Evolutionary conservation across 2,329 filamentous ascomycete species (phyloP), one percentile per base, ranked within the genome.

Genomic region (Anthostomella pinea): DNA sequence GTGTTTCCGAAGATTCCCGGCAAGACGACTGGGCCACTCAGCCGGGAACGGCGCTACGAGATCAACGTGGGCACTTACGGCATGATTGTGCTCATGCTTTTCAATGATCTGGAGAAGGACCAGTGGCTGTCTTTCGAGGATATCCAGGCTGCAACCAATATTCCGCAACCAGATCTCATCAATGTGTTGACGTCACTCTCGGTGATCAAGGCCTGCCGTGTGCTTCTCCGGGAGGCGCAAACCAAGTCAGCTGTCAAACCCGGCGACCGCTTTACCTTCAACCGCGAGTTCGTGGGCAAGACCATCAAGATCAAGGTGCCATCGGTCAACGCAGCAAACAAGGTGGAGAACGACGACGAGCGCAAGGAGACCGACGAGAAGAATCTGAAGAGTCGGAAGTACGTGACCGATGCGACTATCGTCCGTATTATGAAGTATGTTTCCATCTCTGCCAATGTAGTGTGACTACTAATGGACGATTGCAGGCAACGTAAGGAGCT

Each of bases 31-130:
- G 71, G 75, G 0, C 62, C 68, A 0, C 59, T 83, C 15, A 72
- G 75, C 39, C 79, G 75, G 39, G 82, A 85, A 46, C 75, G 85
- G 21, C 81, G 83, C 22, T 91, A 97, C 56, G 93, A 98, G 53
- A 70, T 98, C 37, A 95, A 89, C 43, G 89, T 95, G 14, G 85
- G 89, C 2, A 97, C 93, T 0, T 93, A 93, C 59, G 88, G 83
- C 52, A 95, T 97, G 87, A 69, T 96, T 14, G 81, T 97, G 16
- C 65, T 98, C 14, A 63, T 95, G 28, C 77, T 96, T 0, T 98
- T 97, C 73, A 97, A 97, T 54, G 81, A 91, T 23, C 55, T 94
- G 0, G 59, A 58, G 3, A 69, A 75, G 5, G 70, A 59, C 19
- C 64, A 70, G 46, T 68, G 63, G 30, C 59, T 83, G 11, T 66